Base-by-base conservation (phyloP, 345 rosid species). In the Ailanthus altissimus region DNA sequence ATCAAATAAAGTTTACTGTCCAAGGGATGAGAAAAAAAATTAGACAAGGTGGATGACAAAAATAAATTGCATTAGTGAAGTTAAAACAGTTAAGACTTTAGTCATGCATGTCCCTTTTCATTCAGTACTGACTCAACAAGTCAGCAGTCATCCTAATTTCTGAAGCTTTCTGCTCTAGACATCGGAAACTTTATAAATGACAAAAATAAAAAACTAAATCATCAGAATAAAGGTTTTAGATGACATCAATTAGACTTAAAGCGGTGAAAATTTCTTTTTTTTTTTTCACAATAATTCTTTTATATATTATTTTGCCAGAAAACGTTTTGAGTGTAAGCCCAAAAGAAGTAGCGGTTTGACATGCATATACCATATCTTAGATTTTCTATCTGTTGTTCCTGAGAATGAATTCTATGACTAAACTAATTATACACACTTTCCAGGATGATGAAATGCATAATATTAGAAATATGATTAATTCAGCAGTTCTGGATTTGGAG, bases 401-500 rank as follows among this genome's bases (percentile, higher is more conserved):
- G 51, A 42, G 18, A n/a, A 11, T 14, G 60, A 40, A 32, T 11
- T 49, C 58, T 45, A 62, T 23, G 28, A 23, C 16, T 38, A 8
- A 50, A 40, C 45, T 69, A 14, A 75, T 69, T 16, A 32, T 15
- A 13, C 75, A 23, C 43, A 26, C 50, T 40, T 66, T 84, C 23
- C 85, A 94, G 97, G 93, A 91, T 38, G 86, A 88, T 18, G 93
- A 90, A 84, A 78, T 73, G 66, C 71, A 83, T 43, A 75, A 81
- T 81, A 85, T 94, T 8, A 79, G 66, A 40, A 80, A 70, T 28
- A 72, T 92, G 80, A 63, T 94, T 45, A 74, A 75, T 74, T 83
- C 83, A 50, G 92, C 91, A 18, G 79, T 87, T 70, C 16, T 89
- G 76, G 94, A 90, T 83, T 82, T 90, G 14, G 83, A 80, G 62